Percentiles rank a stretch among this genome's conserved stretches.
Conservation (phyloP, 2,329 filamentous ascomycete species). For the Trichoderma oligosporum region DNA sequence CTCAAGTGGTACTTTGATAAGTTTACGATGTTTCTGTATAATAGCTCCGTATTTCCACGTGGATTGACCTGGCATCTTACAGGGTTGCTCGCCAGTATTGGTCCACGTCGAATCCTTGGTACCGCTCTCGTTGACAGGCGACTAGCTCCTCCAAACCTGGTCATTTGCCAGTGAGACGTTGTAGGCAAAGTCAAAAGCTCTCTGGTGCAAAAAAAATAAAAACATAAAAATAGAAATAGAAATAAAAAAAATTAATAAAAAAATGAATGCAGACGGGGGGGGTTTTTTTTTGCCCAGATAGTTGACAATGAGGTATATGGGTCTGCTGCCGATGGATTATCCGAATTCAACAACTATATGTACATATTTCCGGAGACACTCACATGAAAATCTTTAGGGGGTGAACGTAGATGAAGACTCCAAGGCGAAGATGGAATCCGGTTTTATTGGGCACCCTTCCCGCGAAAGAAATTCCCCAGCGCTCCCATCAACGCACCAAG, state of each 20-base stretch:
- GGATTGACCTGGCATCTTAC: neutral
- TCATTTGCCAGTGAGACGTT: neutral
- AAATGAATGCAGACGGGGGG: no score
- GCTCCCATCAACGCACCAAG: slow-evolving; percentile 58
- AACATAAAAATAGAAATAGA: neutral
- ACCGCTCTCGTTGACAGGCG: neutral
- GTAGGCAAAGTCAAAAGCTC: neutral
- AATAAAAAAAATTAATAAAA: no score
- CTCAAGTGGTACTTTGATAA: neutral
- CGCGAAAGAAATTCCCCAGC: slow-evolving; percentile 55
- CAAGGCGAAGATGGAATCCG: neutral
- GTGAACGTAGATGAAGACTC: neutral
- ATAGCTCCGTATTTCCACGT: neutral
- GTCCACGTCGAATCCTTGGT: neutral
- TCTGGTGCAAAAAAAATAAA: neutral
- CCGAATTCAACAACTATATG: neutral
- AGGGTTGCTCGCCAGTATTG: neutral
- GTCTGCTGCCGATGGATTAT: no score
- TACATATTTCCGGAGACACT: neutral
- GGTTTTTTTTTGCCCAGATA: neutral
- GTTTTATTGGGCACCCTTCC: slow-evolving; percentile 34
- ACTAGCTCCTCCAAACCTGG: neutral
- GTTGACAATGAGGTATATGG: neutral
- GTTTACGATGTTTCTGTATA: neutral
- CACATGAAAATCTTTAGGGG: neutral